Evolutionary conservation across 164 flowering plant species (phyloP).

Genomic region (Piper betle): DNA sequence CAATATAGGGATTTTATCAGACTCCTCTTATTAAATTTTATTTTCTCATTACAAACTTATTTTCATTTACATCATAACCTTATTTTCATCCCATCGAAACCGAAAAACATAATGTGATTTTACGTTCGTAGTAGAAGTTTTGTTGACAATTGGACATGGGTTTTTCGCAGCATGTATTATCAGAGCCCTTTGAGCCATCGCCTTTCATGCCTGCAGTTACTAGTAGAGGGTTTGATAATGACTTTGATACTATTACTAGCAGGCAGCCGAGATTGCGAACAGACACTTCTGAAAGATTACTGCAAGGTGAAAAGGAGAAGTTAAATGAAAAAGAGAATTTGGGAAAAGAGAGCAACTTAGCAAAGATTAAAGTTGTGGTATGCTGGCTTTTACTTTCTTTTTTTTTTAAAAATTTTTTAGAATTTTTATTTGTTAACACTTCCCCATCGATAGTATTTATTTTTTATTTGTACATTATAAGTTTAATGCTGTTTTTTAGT

Average conservation of each 20-base stretch:
- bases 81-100: background rate
- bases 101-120: too few species aligned
- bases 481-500: background rate
- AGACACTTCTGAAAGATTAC: conserved; percentile 29
- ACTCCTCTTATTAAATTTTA: too few species aligned
- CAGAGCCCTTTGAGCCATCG: conserved; percentile 91
- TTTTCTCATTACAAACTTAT: too few species aligned
- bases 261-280: conserved; percentile 39
- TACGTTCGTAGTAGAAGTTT: background rate
- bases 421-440: too few species aligned
- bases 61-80: background rate
- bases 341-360: conserved; percentile 66
- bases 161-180: conserved; percentile 61
- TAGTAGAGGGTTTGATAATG: conserved; percentile 41
- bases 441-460: too few species aligned
- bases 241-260: conserved; percentile 25
- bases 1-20: too few species aligned
- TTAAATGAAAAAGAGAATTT: conserved; percentile 30
- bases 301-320: conserved; percentile 45
- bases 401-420: too few species aligned
- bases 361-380: conserved; percentile 97
- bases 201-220: conserved; percentile 63
- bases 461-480: too few species aligned
- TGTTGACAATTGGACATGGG: conserved; percentile 5
- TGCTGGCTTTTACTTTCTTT: conserved; percentile 6